Conservation (phyloP, 106 monocot genomes). For the Dioscorea zingiberensis region DNA sequence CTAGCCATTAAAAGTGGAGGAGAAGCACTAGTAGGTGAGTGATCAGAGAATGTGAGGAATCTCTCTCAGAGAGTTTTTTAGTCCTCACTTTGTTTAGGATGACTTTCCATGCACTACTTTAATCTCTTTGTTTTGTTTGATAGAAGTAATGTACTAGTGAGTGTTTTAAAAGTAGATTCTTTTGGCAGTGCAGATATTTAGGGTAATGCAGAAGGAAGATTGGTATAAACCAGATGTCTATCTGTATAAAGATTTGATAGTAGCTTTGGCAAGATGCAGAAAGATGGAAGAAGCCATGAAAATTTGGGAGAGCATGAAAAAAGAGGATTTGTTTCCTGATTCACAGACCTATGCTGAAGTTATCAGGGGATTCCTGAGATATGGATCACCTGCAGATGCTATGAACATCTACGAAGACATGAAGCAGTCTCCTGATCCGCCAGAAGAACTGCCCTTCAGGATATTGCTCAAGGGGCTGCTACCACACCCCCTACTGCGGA, state of each 20-base stretch:
- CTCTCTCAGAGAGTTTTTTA: too few relatives aligned
- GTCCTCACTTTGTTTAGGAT: too few relatives aligned
- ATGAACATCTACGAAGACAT: slow-evolving; percentile 99
- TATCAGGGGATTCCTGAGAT: slow-evolving; percentile 83
- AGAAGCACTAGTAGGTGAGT: too few relatives aligned
- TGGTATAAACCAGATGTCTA: slow-evolving; percentile 96
- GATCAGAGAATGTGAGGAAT: too few relatives aligned
- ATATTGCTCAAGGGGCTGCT: slow-evolving; percentile 87
- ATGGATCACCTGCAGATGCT: slow-evolving; percentile 92
- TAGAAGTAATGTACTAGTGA: too few relatives aligned
- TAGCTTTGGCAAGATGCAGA: slow-evolving; percentile 64
- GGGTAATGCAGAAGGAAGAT: slow-evolving; percentile 72
- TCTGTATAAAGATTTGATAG: slow-evolving; percentile 87
- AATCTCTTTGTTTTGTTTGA: too few relatives aligned
- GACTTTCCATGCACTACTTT: too few relatives aligned
- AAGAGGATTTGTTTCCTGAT: slow-evolving; percentile 77
- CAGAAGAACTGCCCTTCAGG: slow-evolving; percentile 86
- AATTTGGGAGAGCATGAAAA: slow-evolving; percentile 72
- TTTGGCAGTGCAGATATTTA: slow-evolving; percentile 54
- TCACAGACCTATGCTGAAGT: slow-evolving; percentile 92
- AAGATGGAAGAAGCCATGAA: slow-evolving; percentile 88
- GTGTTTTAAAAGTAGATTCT: too few relatives aligned
- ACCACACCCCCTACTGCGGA: slow-evolving; percentile 78
- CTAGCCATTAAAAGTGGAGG: too few relatives aligned
- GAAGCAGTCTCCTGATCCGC: slow-evolving; percentile 87